Base-by-base conservation (phyloP, 2,329 filamentous ascomycete species). In the Pseudomassariella vexata region DNA sequence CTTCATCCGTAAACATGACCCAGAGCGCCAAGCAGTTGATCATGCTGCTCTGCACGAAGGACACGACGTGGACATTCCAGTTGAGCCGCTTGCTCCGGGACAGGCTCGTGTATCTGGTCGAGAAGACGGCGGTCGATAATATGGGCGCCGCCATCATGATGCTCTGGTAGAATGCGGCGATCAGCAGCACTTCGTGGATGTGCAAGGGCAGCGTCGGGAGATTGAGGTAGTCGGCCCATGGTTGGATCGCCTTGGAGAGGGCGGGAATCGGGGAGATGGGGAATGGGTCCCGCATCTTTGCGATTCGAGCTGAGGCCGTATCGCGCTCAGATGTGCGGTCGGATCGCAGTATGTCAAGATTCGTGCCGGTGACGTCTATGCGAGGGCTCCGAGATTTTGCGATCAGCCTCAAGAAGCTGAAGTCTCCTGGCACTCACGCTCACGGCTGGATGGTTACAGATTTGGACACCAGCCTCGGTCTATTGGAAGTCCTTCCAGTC, bases 1-100 rank as follows among this genome's bases (percentile, higher is more conserved):
- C 82, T 24, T 78, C 63, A 55, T 92, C 85, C 24, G 53, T 59
- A 34, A 66, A 67, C 59, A 88, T 84, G 35, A 85, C 73, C 71
- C 78, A 89, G 11, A 92, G 60, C n/a, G 84, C 82, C 19, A 89
- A 61, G 28, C 46, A 55, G 55, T 82, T 86, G 61, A 94, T 85
- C 34, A 86, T 60, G 19, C 70, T 64, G 53, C 79, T 82, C 68
- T 94, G 86, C 35, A 85, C 67, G 45, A 92, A 72, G n/a, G 83
- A 88, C 19, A 92, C 85, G 34, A 90, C 79, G 53, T 90, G 86
- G 16, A 87, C 81, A 55, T 94, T 79, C 86, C 86, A 92, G 66
- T 84, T 92, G 40, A 87, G 66, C 52, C 71, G 73, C 35, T 82
- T 85, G 34, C 73, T 69, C 17, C 65, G 61, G 29, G 77, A 73